Evolutionary conservation across 1,284 basidiomycete genomes (phyloP).

Genomic region (Trichosporon ovoides): DNA sequence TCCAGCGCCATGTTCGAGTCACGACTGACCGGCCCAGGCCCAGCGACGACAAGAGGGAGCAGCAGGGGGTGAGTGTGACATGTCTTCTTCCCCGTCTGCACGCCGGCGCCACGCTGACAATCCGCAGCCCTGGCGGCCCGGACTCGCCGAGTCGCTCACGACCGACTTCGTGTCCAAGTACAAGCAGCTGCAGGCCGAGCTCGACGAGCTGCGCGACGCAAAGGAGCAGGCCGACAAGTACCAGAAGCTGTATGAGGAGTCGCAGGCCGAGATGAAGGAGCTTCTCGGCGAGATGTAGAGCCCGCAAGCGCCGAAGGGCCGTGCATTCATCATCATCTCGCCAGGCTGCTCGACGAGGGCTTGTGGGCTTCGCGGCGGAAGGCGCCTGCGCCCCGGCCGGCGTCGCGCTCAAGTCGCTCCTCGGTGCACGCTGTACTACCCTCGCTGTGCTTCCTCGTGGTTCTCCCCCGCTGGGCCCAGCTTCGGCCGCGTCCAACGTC

Average conservation of each 20-base stretch:
- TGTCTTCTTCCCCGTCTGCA: neutral
- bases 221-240: neutral
- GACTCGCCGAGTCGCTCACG: conserved; percentile 41
- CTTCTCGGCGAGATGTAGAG: conserved; percentile 2
- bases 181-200: conserved; percentile 56
- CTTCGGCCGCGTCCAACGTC: neutral
- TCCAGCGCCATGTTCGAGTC: neutral
- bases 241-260: conserved; percentile 2
- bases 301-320: neutral
- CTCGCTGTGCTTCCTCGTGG: too few relatives aligned
- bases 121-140: neutral
- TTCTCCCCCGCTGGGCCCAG: too few relatives aligned
- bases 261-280: conserved; percentile 5
- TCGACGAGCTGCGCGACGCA: conserved; percentile 52
- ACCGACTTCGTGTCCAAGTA: conserved; percentile 59
- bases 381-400: neutral
- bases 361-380: neutral
- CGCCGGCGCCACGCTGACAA: neutral
- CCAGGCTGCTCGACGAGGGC: neutral
- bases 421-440: too few relatives aligned
- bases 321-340: neutral
- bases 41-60: conserved; percentile 1
- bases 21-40: neutral
- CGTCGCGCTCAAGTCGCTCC: too few relatives aligned
- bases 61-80: neutral